Evolutionary conservation across 768 basidiomycete genomes (phyloP).

Genomic region (Boletus speciosus): DNA sequence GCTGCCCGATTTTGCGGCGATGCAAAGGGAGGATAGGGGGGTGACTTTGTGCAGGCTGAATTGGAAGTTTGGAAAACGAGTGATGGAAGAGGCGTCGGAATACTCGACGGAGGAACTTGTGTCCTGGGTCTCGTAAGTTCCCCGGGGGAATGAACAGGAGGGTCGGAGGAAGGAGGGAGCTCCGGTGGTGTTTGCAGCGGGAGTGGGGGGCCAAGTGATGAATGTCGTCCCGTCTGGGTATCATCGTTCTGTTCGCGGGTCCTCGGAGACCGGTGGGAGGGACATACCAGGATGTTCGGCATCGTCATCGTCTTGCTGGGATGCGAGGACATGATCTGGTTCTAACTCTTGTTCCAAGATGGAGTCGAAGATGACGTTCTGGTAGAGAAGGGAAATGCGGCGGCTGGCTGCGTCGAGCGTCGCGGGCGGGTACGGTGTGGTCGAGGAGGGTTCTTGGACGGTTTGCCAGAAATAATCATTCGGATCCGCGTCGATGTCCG

Average conservation of each 20-base stretch:
- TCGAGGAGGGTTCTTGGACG: constrained; percentile 23
- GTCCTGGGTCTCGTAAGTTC: constrained; percentile 42
- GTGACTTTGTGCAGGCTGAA: constrained; percentile 64
- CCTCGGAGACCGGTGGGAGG: background rate
- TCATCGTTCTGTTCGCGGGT: constrained; percentile 2
- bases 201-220: constrained; percentile 59
- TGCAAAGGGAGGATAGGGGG: constrained; percentile 42
- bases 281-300: constrained; percentile 14
- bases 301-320: constrained; percentile 19
- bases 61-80: constrained; percentile 68
- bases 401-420: constrained; percentile 64
- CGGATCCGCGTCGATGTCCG: constrained; percentile 36
- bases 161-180: constrained; percentile 26
- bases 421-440: constrained; percentile 39
- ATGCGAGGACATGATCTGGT: constrained; percentile 18
- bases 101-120: constrained; percentile 46
- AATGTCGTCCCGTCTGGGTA: constrained; percentile 44
- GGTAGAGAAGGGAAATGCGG: constrained; percentile 67
- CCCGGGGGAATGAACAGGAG: constrained; percentile 25
- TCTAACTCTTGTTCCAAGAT: constrained; percentile 29
- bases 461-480: constrained; percentile 46
- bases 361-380: constrained; percentile 67
- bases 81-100: constrained; percentile 70
- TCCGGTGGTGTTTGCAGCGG: constrained; percentile 20
- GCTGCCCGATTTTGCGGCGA: constrained; percentile 27